Conservation (phyloP, 371 early-diverging fungal species). For the Amoeboaphelidium protococcarum region DNA sequence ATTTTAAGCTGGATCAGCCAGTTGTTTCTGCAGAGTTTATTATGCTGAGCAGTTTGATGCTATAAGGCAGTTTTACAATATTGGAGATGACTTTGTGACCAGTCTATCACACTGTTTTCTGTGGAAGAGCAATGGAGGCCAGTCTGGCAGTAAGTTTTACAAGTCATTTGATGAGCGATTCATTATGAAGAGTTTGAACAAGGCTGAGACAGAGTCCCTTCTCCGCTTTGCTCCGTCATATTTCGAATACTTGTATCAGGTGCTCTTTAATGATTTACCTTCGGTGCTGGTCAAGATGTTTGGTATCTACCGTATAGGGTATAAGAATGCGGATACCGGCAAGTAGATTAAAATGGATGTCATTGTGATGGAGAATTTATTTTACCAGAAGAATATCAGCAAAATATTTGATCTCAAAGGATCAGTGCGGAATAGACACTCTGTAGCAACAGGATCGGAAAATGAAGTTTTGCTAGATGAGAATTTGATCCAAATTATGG, state of each 20-base stretch:
- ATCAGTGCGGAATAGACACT: conserved; percentile 71
- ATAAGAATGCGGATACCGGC: conserved; percentile 47
- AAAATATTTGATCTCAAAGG: conserved; percentile 85
- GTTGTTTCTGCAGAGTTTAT: conserved; percentile 57
- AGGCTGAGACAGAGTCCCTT: too few relatives aligned
- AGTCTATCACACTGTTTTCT: conserved; percentile 53
- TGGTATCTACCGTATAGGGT: conserved; percentile 65
- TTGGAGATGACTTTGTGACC: conserved; percentile 51
- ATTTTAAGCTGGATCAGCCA: conserved; percentile 41
- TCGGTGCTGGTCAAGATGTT: conserved; percentile 74
- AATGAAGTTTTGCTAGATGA: conserved; percentile 73
- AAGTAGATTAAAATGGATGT: conserved; percentile 62
- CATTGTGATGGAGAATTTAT: conserved; percentile 82
- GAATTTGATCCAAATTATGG: conserved; percentile 58
- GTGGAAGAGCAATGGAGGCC: conserved; percentile 66
- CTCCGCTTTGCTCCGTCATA: too few relatives aligned
- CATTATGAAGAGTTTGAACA: conserved; percentile 32
- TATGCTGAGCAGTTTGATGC: conserved; percentile 81
- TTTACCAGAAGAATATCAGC: conserved; percentile 43
- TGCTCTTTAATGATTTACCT: conserved; percentile 21
- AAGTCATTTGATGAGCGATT: conserved; percentile 72
- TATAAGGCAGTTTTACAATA: conserved; percentile 48
- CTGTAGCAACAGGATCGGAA: conserved; percentile 47
- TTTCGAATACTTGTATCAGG: background rate
- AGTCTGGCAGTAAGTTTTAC: conserved; percentile 64